Percentiles rank a stretch among this genome's conserved stretches.
Evolutionary conservation across 352 stramenopile species (phyloP).

Genomic region (Aphanomyces astaci): DNA sequence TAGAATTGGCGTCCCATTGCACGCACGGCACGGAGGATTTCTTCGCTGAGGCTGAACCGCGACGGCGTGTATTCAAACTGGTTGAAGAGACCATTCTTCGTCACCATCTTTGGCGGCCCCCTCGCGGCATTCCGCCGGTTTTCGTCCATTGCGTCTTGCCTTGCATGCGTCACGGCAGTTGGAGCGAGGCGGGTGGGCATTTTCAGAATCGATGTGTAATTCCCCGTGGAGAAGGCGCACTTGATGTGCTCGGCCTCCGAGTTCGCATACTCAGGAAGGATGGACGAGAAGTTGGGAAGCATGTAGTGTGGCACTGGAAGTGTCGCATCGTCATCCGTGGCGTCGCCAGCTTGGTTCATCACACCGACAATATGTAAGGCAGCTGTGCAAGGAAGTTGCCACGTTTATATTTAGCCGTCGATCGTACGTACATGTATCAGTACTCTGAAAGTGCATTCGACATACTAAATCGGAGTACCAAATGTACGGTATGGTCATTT

Average conservation of each 20-base stretch:
- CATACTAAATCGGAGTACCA: too few species aligned
- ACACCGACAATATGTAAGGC: not conserved
- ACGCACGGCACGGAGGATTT: constrained; percentile 39
- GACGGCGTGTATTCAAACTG: constrained; percentile 73
- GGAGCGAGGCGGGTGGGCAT: constrained; percentile 43
- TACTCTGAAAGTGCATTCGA: too few species aligned
- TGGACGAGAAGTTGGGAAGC: constrained; percentile 72
- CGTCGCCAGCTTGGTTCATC: constrained; percentile 17
- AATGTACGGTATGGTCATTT: not conserved
- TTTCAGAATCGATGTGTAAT: constrained; percentile 61
- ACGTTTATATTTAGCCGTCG: not conserved
- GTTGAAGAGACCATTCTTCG: constrained; percentile 65
- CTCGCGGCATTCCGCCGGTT: constrained; percentile 33
- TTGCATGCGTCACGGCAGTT: constrained; percentile 54
- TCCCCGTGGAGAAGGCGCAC: constrained; percentile 54
- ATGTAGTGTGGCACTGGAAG: constrained; percentile 72
- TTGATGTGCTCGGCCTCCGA: constrained; percentile 66
- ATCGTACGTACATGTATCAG: not conserved
- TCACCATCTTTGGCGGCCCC: constrained; percentile 36
- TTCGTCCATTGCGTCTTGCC: constrained; percentile 70
- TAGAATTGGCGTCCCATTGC: too few species aligned
- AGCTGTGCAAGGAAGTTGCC: not conserved
- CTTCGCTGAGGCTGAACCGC: constrained; percentile 50
- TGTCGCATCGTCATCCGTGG: not conserved
- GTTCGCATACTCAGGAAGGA: constrained; percentile 74